Conservation (phyloP, 352 stramenopile genomes). For the Peronospora belbahrii region DNA sequence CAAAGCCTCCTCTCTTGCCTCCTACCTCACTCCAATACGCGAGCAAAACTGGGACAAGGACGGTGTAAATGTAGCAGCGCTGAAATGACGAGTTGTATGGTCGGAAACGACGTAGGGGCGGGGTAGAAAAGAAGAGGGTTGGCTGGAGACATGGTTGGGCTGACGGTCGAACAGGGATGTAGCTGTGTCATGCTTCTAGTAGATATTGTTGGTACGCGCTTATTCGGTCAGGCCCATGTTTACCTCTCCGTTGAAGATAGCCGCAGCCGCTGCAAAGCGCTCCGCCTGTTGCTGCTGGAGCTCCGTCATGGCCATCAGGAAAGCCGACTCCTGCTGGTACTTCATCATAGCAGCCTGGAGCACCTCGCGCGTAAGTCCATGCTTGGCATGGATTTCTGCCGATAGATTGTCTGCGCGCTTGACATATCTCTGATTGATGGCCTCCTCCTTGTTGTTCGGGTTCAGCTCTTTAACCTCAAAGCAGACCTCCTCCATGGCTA, state of each 20-base stretch:
- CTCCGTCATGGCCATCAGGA: slow-evolving; percentile 84
- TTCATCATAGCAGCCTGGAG: slow-evolving; percentile 88
- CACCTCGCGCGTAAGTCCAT: slow-evolving; percentile 80
- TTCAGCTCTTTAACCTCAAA: slow-evolving; percentile 84
- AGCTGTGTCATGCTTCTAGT: slow-evolving; percentile 31
- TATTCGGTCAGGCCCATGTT: slow-evolving; percentile 85
- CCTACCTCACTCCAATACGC: slow-evolving; percentile 23
- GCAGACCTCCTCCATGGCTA: slow-evolving; percentile 85
- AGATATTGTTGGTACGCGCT: slow-evolving; percentile 29
- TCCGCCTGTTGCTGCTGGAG: slow-evolving; percentile 82
- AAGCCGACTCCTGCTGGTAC: slow-evolving; percentile 84
- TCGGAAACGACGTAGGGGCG: no score
- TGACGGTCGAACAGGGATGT: slow-evolving; percentile 14
- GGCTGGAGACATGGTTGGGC: slow-evolving; percentile 15
- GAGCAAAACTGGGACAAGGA: slow-evolving; percentile 21
- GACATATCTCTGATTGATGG: slow-evolving; percentile 87
- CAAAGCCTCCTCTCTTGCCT: slow-evolving; percentile 23
- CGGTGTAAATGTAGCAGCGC: slow-evolving; percentile 4
- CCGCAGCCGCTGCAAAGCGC: slow-evolving; percentile 67
- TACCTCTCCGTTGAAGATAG: slow-evolving; percentile 85
- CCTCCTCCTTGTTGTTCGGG: slow-evolving; percentile 85
- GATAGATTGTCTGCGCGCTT: slow-evolving; percentile 80
- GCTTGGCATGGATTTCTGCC: slow-evolving; percentile 82
- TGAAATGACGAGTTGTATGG: neutral
- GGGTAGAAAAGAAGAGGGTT: slow-evolving; percentile 16